Evolutionary conservation across 202 grass and related monocot genomes (phyloP).

Genomic region (Brachypodium distachyon): DNA sequence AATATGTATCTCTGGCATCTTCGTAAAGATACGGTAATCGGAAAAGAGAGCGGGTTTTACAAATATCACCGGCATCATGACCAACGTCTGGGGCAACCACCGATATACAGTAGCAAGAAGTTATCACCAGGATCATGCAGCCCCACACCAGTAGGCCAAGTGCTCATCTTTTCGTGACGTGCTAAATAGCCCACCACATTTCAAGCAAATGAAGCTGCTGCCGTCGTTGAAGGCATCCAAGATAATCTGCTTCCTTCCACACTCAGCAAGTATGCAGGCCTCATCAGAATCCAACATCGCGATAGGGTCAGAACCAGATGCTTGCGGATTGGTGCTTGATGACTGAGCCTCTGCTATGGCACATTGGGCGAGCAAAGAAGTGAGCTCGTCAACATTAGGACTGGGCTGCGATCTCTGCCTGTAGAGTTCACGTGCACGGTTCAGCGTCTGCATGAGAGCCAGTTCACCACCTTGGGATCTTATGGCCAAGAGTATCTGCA

Average conservation of each 20-base stretch:
- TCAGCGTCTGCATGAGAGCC: slow-evolving; percentile 63
- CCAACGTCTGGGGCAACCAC: slow-evolving; percentile 8
- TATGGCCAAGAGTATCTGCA: slow-evolving; percentile 75
- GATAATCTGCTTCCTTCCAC: slow-evolving; percentile 83
- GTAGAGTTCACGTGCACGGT: slow-evolving; percentile 79
- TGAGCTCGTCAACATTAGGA: slow-evolving; percentile 50
- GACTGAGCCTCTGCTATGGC: slow-evolving; percentile 72
- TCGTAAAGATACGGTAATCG: slow-evolving; percentile 5
- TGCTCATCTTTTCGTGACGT: slow-evolving; percentile 79
- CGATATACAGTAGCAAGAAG: slow-evolving; percentile 3
- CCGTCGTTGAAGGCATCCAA: slow-evolving; percentile 84
- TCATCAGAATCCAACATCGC: slow-evolving; percentile 47
- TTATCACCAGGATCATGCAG: slow-evolving; percentile 32
- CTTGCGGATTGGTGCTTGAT: slow-evolving; percentile 3
- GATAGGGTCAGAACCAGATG: slow-evolving; percentile 36
- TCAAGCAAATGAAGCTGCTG: slow-evolving; percentile 91
- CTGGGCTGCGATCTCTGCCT: slow-evolving; percentile 31
- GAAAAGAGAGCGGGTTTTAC: slow-evolving; percentile 17
- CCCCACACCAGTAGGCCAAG: slow-evolving; percentile 73
- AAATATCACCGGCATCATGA: slow-evolving; percentile 27
- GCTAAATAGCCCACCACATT: slow-evolving; percentile 80
- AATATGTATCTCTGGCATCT: slow-evolving; percentile 19
- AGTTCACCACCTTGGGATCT: slow-evolving; percentile 74
- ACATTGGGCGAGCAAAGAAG: slow-evolving; percentile 79
- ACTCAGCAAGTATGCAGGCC: slow-evolving; percentile 61